Conservation (phyloP, 305 asterid species). For the Rubia tinctorum region DNA sequence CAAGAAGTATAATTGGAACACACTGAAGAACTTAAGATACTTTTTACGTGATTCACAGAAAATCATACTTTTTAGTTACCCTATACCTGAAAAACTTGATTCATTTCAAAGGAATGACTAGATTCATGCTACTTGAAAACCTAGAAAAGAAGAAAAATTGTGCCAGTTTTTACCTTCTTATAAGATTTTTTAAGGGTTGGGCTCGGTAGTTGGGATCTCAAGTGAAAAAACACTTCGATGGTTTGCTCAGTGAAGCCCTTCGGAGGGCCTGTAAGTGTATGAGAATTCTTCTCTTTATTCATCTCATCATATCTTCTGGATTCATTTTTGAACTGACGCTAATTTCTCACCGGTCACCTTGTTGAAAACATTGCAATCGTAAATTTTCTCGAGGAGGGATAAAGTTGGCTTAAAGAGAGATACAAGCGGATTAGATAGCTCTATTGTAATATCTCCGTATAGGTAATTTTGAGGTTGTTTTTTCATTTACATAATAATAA, state of each 20-base stretch:
- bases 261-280: not conserved
- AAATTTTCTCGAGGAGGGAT: not conserved
- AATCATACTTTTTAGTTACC: constrained; percentile 7
- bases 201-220: not conserved
- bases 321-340: not conserved
- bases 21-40: constrained; percentile 89
- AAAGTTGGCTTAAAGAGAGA: constrained; percentile 3
- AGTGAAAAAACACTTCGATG: not conserved
- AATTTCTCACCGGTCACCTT: not conserved
- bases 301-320: not conserved
- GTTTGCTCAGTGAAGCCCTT: not conserved
- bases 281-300: not conserved
- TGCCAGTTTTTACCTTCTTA: not conserved
- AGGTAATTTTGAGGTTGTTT: not conserved
- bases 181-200: not conserved
- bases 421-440: not conserved
- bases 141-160: not conserved
- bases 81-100: not conserved
- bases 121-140: not conserved
- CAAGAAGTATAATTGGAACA: constrained; percentile 96
- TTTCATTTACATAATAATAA: not conserved
- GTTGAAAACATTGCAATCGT: not conserved
- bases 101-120: not conserved
- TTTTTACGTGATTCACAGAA: constrained; percentile 48
- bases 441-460: constrained; percentile 1